Base-by-base conservation (phyloP, 805 yeast genomes). In the Candida argentea region DNA sequence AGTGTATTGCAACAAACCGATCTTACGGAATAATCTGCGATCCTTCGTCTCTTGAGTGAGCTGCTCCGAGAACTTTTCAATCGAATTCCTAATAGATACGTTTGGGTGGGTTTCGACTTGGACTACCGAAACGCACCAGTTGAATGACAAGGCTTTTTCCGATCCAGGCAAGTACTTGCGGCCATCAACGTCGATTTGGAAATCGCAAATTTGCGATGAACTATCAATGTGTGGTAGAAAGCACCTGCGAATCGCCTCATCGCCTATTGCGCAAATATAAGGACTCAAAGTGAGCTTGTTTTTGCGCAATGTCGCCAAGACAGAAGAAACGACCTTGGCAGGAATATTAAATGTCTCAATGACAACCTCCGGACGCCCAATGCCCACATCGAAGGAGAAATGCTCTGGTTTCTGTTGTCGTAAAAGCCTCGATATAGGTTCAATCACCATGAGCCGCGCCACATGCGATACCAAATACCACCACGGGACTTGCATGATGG, bases 251-350 rank as follows among this genome's bases (percentile, higher is more conserved):
- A 46, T 29, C 7, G 41, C 29, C 7, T 36, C 34, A 16, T 35
- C 14, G 6, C 41, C 43, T n/a, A 42, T 25, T 2, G 37, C 28
- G 4, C 37, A 28, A 4, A 46, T 25, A 26, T 28, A 40, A 6
- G 53, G 43, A 2, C 52, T 50, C 15, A 50, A 26, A 4, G 51
- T 46, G 8, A 16, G 2, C 28, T 29, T 15, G 40, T 35, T 18
- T 21, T 21, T 19, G 36, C 38, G 19, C 43, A 45, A 26, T 13
- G 25, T 38, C 6, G 15, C 13, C 4, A 40, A 24, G 10, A 46
- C 29, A 3, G 15, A n/a, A 4, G 18, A 22, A 6, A 37, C 29
- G 25, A 41, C 34, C 5, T 17, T 28, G 1, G 46, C 33, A 5
- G 18, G 19, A 12, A 26, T 15, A 18, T 26, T 14, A 10, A 25